Base-by-base conservation (phyloP, 495 filamentous ascomycete genomes). In the Collariella sp. region DNA sequence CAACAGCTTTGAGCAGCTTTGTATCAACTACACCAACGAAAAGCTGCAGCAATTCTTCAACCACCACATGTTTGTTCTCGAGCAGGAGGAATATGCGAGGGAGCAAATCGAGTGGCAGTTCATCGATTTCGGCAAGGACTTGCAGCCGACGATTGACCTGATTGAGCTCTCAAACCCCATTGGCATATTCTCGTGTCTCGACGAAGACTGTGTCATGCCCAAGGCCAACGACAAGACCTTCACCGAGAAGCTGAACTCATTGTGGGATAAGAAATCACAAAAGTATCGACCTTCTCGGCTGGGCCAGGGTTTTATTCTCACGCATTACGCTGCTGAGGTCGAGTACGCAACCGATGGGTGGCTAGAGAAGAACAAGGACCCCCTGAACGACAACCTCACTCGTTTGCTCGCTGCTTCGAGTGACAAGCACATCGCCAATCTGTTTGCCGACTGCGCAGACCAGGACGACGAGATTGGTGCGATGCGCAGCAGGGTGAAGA, bases 31-130 rank as follows among this genome's bases (percentile, higher is more conserved):
- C 71, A 97, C 94, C 53, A 99, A 99, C 68, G 94, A 99, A 67
- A 99, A 96, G 68, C 81, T 99, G 6, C 94, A 99, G 66, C 94
- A 99, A 59, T 99, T 97, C 67, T 99, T 99, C 79, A 99, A 99
- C 56, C 94, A 99, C 60, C 94, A 99, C 73, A 99, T 99, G 94
- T 99, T 99, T 67, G 94, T 99, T 19, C 72, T 99, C 19, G 94
- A 99, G 65, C 94, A 99, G 65, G 94, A 99, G 65, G 94, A 99
- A 68, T 99, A 99, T 69, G 91, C 94, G 15, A 73, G 91, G 46
- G 94, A 99, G 66, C 88, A 95, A 67, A 99, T 99, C 61, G 91
- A 99, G 71, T 99, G 94, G 94, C 89, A 96, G 65, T 99, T 99
- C 66, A 97, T 99, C 64, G 94, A 99, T 65, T 99, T 99, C 65